Evolutionary conservation across 78 protist genomes (phyloP).

Genomic region (Dictyostelium firmibasis): DNA sequence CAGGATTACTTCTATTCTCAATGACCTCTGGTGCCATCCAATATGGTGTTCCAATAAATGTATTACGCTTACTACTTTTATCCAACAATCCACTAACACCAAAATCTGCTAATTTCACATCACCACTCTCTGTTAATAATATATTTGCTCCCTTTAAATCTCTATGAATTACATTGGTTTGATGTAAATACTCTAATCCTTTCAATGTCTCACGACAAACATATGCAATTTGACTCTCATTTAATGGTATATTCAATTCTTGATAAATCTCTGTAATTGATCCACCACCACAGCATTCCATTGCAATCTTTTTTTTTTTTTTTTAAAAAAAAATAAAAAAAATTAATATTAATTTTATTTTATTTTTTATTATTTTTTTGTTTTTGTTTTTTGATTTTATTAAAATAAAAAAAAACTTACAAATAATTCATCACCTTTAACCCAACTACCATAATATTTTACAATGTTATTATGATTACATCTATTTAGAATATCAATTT

Average conservation of each 20-base stretch:
- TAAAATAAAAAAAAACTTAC: slow-evolving; percentile 17
- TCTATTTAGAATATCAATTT: slow-evolving; percentile 75
- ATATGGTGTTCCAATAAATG: slow-evolving; percentile 86
- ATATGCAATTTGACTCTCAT: slow-evolving; percentile 75
- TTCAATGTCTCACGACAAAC: slow-evolving; percentile 78
- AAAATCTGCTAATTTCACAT: slow-evolving; percentile 82
- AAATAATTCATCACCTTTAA: slow-evolving; percentile 81
- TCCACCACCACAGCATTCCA: slow-evolving; percentile 88
- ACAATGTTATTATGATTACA: slow-evolving; percentile 83
- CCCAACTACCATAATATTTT: slow-evolving; percentile 80
- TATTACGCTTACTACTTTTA: slow-evolving; percentile 65
- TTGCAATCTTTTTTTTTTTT: slow-evolving; percentile 41
- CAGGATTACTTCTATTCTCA: slow-evolving; percentile 66
- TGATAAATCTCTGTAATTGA: slow-evolving; percentile 83
- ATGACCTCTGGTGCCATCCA: slow-evolving; percentile 83
- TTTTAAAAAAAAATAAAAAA: not conserved
- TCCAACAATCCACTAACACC: slow-evolving; percentile 76
- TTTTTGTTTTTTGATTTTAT: not conserved
- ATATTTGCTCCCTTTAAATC: slow-evolving; percentile 89
- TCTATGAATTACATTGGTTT: slow-evolving; percentile 81
- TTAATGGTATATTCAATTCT: slow-evolving; percentile 74
- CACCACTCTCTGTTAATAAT: slow-evolving; percentile 74
- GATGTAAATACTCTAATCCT: slow-evolving; percentile 89
- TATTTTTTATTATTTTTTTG: too few relatives aligned
- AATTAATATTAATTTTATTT: not conserved